phyloP scores from a whole-genome alignment of 306 rosid species.

The Astragalus glycyphyllos region DNA sequence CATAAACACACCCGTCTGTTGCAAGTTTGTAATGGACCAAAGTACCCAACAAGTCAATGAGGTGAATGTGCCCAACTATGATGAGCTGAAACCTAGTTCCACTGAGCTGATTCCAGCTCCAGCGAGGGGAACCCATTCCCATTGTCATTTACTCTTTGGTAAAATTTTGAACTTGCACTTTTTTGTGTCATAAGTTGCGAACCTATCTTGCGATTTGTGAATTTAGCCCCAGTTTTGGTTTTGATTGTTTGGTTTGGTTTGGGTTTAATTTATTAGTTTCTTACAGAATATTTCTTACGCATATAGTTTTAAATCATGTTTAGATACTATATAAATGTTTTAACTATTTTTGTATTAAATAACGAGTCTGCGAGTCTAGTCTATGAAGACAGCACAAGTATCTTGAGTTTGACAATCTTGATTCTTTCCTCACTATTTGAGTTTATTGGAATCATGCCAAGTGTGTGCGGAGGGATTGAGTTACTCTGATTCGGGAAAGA shows the following conservation, averaged over 20 bases:
- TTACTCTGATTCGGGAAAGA: background rate
- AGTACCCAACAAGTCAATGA: background rate
- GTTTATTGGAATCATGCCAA: background rate
- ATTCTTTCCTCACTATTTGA: background rate
- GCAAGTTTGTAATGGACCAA: background rate
- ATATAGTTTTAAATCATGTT: background rate
- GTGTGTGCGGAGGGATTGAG: background rate
- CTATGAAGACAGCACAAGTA: background rate
- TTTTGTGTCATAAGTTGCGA: background rate
- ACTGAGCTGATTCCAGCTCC: background rate
- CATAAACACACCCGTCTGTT: background rate
- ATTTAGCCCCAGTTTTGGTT: background rate
- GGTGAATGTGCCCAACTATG: background rate
- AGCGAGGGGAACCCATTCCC: background rate
- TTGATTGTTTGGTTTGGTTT: conserved; percentile 5
- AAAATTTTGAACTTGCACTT: background rate
- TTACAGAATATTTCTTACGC: background rate
- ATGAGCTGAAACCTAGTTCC: background rate
- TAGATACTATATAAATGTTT: background rate
- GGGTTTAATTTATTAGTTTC: background rate
- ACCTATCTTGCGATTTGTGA: conserved; percentile 1
- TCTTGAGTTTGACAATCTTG: background rate
- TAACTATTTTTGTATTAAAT: conserved; percentile 3
- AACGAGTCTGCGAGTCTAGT: background rate
- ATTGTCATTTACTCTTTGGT: background rate